phyloP scores from a whole-genome alignment of 257 asterid genomes.

The Scutellaria minor region DNA sequence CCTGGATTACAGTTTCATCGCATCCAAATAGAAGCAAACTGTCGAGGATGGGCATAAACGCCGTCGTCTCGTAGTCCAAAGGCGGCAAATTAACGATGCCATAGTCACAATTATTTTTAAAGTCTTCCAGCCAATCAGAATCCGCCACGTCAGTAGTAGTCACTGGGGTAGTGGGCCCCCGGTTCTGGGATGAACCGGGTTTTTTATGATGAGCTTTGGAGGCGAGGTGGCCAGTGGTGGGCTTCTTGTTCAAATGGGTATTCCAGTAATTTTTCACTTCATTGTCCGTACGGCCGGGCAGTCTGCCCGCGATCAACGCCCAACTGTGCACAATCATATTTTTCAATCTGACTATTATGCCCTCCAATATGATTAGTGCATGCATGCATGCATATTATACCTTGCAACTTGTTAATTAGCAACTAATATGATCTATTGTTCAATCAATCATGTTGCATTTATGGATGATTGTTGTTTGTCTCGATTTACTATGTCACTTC shows the following conservation, averaged over 20 bases:
- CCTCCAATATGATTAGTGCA: too few species aligned
- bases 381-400: too few species aligned
- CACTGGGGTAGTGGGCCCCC: background rate
- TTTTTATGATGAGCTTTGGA: background rate
- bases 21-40: constrained; percentile 32
- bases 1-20: constrained; percentile 11
- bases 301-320: constrained; percentile 67
- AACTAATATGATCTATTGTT: too few species aligned
- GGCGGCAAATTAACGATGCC: constrained; percentile 24
- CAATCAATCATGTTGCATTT: too few species aligned
- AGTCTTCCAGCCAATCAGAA: constrained; percentile 31
- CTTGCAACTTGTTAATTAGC: too few species aligned
- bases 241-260: constrained; percentile 65
- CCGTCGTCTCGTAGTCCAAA: too few species aligned
- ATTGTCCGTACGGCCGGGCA: constrained; percentile 69
- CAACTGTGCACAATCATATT: constrained; percentile 35
- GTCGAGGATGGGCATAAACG: constrained; percentile 45
- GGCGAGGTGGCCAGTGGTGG: constrained; percentile 21
- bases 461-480: too few species aligned
- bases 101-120: constrained; percentile 18
- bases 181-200: background rate
- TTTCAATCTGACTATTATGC: too few species aligned
- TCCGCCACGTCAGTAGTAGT: background rate
- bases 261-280: constrained; percentile 70
- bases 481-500: too few species aligned